Evolutionary conservation across 2,329 filamentous ascomycete species (phyloP), one percentile per base, ranked within the genome.

Genomic region (Aureobasidium leucospermi): DNA sequence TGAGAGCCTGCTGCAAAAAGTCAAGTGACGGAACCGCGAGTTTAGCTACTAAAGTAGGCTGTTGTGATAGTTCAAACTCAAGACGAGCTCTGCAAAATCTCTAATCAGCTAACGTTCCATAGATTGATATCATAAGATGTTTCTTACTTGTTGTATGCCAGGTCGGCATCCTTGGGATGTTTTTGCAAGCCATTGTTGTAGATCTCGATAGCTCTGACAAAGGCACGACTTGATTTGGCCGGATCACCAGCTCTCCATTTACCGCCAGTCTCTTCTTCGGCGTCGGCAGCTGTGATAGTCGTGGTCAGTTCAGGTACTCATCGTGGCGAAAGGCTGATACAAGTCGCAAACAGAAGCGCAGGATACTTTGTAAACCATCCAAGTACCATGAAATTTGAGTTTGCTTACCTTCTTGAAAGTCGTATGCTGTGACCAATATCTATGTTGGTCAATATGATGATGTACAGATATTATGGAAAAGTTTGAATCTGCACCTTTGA

Each of bases 221-320:
- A 85, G 65, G 84, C 84, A 48, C 84, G 76, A 63, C 79, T 77
- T 4, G 82, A 81, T 66, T 89, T 90, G 51, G 78, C 81, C 19
- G 84, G 80, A 69, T 90, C 87, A 23, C 87, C 87, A 39, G 81
- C 85, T 52, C 86, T 79, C 84, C 86, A 89, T 79, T 90, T 90
- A 63, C 87, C 85, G 6, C 85, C 87, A 5, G 84, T 84, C 70
- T 88, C 85, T 73, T 90, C 87, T 61, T 84, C 79, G 34, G 85
- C 81, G 58, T 89, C 86, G 10, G 85, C 87, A 28, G 80, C 82
- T 59, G 29, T 15, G 11, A 5, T 8, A 16, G n/a, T 7, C 29
- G 8, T 51, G 31, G 28, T 48, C 29, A 43, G 39, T 52, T 42
- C n/a, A 42, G n/a, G 11, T 23, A 23, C 23, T 23, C 23, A 23